phyloP scores from a whole-genome alignment of 768 basidiomycete genomes.

The Phaeotremella skinneri region DNA sequence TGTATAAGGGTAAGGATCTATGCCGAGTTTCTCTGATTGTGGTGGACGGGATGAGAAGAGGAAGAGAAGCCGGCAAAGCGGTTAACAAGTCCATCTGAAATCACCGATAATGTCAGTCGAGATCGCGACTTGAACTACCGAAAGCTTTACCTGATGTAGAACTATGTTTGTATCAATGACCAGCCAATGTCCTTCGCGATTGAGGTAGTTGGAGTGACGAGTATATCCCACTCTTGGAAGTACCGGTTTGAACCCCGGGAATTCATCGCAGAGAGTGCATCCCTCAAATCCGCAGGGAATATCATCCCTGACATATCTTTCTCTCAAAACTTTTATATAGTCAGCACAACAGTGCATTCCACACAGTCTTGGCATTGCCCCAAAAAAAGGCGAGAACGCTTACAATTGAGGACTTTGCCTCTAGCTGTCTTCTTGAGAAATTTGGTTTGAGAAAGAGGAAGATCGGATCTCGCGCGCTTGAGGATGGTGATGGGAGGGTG shows the following conservation, averaged over 20 bases:
- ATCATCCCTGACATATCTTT: conserved; percentile 89
- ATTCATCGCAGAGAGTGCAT: conserved; percentile 63
- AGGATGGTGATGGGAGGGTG: conserved; percentile 50
- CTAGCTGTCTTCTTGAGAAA: conserved; percentile 94
- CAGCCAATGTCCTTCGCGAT: conserved; percentile 62
- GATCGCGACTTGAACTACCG: background rate
- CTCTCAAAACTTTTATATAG: conserved; percentile 83
- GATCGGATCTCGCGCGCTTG: conserved; percentile 48
- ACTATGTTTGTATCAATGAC: conserved; percentile 95
- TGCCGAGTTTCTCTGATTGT: conserved; percentile 96
- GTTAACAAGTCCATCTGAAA: conserved; percentile 89
- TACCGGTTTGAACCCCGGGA: conserved; percentile 52
- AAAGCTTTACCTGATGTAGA: conserved; percentile 68
- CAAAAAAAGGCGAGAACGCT: conserved; percentile 19
- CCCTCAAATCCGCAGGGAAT: conserved; percentile 75
- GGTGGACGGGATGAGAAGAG: conserved; percentile 88
- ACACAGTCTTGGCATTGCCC: background rate
- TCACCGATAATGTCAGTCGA: conserved; percentile 10
- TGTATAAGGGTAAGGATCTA: conserved; percentile 85
- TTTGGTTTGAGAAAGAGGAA: conserved; percentile 66
- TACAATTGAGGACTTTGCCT: conserved; percentile 92
- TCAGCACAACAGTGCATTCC: background rate
- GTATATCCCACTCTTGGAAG: conserved; percentile 64
- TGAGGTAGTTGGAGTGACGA: conserved; percentile 55
- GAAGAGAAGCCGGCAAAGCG: conserved; percentile 67